Conservation (phyloP, 2,329 filamentous ascomycete genomes). For the Claviceps pusilla region DNA sequence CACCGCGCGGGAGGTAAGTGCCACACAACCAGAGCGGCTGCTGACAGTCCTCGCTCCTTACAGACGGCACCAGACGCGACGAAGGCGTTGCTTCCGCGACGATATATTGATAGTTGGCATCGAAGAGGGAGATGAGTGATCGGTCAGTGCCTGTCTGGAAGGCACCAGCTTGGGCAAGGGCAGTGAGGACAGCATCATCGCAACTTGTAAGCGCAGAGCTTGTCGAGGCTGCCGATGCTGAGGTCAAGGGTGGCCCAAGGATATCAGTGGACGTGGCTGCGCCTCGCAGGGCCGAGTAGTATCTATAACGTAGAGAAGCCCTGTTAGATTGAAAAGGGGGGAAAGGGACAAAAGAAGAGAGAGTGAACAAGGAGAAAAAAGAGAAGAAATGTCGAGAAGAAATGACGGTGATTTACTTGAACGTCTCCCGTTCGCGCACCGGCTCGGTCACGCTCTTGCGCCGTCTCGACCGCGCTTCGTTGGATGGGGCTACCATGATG, state of each 20-base stretch:
- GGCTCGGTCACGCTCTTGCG: background rate
- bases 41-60: conserved; percentile 5
- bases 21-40: conserved; percentile 16
- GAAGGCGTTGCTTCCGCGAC: conserved; percentile 34
- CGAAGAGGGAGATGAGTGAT: conserved; percentile 36
- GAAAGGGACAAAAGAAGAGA: no score
- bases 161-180: conserved; percentile 34
- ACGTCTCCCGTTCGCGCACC: conserved; percentile 2
- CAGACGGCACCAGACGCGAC: conserved; percentile 19
- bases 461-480: background rate
- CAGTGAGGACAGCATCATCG: conserved; percentile 26
- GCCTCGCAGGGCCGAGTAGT: background rate
- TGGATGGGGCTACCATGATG: background rate
- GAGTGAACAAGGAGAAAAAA: no score
- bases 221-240: background rate
- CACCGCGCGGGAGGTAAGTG: conserved; percentile 16
- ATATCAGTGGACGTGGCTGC: background rate
- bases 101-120: conserved; percentile 30
- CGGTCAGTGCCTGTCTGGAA: conserved; percentile 28
- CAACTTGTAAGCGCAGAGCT: conserved; percentile 14
- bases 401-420: conserved; percentile 7
- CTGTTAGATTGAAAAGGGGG: background rate
- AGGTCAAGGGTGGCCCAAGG: background rate
- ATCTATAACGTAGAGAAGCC: background rate
- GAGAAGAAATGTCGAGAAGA: background rate